Base-by-base conservation (phyloP, 2,329 filamentous ascomycete genomes). In the Verruconis gallopava region DNA sequence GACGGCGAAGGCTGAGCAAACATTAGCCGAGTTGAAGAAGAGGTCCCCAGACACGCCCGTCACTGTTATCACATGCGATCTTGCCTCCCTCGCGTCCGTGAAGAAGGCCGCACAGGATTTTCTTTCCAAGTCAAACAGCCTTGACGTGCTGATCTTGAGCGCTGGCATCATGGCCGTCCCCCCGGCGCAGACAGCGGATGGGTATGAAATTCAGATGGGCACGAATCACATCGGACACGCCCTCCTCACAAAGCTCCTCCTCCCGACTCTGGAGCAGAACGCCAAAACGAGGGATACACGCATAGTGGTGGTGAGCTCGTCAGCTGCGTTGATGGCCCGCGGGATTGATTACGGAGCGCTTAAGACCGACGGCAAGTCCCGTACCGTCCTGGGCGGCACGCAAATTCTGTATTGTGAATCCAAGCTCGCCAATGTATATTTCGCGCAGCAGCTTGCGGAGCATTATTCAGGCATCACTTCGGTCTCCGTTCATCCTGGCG, bases 211-310 rank as follows among this genome's bases (percentile, higher is more conserved):
- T 21, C 66, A 70, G 40, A 65, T 71, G 44, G 69, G 65, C 21
- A 69, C 64, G 6, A 71, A 72, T 47, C 64, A 71, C 53, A 53
- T 71, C 46, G 69, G 66, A n/a, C 68, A 69, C 46, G 64, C 66
- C 3, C 56, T 71, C 1, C 49, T 71, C 11, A 68, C 60, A 5
- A 65, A 64, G 28, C 55, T 68, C 2, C 58, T 72, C 0, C 50
- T 69, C 1, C 66, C 65, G 1, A 55, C 52, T 0, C 50, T 72
- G 38, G 54, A 61, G 6, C 47, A 56, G 13, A 69, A 68, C 0
- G 62, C 64, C 4, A 15, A 54, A 15, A 53, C 54, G 0, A 51
- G 50, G 12, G 66, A 69, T 40, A 67, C 69, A 4, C 60, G 69
- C 6, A 58, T 73, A 43, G 50, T 72, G 19, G 60, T 56, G 14